Evolutionary conservation across 2,329 filamentous ascomycete genomes (phyloP).

Genomic region (Cercospora citrullina): DNA sequence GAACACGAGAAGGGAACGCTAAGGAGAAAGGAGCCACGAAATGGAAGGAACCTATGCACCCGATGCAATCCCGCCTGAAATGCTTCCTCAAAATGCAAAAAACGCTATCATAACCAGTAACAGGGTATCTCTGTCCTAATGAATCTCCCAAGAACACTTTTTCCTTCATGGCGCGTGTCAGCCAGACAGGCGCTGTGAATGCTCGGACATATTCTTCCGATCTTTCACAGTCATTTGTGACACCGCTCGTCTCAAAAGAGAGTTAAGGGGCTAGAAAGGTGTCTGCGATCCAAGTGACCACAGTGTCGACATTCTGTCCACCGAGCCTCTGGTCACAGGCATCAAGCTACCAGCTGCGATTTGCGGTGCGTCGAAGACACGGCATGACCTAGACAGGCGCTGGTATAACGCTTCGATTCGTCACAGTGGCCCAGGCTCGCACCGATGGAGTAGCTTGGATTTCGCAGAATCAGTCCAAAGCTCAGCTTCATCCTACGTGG

Average conservation of each 20-base stretch:
- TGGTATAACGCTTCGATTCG: not conserved
- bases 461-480: not conserved
- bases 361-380: not conserved
- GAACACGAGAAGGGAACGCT: not conserved
- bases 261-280: not conserved
- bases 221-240: not conserved
- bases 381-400: not conserved
- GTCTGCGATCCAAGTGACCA: not conserved
- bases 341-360: not conserved
- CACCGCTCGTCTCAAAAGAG: not conserved
- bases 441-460: not conserved
- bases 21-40: not conserved
- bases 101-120: not conserved
- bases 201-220: not conserved
- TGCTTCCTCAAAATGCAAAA: not conserved
- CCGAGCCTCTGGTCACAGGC: not conserved
- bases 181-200: not conserved
- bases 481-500: conserved; percentile 14
- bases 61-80: not conserved
- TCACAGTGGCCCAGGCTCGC: not conserved
- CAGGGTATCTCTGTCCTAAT: not conserved
- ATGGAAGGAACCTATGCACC: not conserved
- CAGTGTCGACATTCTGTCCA: not conserved
- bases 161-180: not conserved
- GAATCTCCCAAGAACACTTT: not conserved